Conservation (phyloP, 371 early-diverging fungal species). For the Mucor velutinosus region DNA sequence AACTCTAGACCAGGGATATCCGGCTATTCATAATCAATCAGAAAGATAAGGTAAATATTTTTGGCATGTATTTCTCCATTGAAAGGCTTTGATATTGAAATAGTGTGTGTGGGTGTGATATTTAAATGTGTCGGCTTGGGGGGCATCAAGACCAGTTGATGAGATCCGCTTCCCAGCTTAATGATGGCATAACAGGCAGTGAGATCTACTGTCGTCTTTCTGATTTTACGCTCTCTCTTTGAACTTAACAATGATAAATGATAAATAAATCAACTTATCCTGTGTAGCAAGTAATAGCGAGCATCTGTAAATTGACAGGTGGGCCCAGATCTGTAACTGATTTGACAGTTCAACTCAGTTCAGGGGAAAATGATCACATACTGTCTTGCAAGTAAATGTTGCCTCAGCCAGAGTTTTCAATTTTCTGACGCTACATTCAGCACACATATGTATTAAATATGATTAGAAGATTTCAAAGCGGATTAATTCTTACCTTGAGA, state of each 20-base stretch:
- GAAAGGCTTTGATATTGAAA: too few species aligned
- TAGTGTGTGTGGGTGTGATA: too few species aligned
- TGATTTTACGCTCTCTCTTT: too few species aligned
- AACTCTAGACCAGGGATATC: background rate
- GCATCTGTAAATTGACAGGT: background rate
- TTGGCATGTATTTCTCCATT: background rate
- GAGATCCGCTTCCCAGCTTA: too few species aligned
- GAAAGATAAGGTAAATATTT: background rate
- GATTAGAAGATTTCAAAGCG: too few species aligned
- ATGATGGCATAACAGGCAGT: too few species aligned
- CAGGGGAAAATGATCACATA: background rate
- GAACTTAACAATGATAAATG: too few species aligned
- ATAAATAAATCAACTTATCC: too few species aligned
- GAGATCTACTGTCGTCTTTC: too few species aligned
- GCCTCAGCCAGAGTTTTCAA: background rate
- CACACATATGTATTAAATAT: background rate
- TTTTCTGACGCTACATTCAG: background rate
- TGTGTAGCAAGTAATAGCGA: too few species aligned
- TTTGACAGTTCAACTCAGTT: background rate
- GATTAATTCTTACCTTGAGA: background rate
- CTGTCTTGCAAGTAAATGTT: background rate
- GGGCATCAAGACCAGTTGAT: too few species aligned
- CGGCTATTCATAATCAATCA: background rate
- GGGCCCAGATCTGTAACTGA: background rate
- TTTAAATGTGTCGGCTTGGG: too few species aligned